Percentiles rank a stretch among this genome's conserved stretches.
phyloP scores from a whole-genome alignment of 192 early-diverging fungal species.

The Backusella australiensis region DNA sequence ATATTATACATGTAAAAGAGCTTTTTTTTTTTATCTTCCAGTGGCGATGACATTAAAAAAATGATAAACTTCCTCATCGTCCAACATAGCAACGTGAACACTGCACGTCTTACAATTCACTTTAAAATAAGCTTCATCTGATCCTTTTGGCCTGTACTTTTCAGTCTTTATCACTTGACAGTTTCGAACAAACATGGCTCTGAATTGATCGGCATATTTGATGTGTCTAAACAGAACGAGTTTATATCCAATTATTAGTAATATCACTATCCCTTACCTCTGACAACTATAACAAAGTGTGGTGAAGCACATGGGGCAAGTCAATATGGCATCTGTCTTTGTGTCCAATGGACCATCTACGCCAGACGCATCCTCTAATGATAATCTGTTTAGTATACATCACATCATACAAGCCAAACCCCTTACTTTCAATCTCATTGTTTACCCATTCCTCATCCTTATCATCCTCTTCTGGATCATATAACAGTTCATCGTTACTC shows the following conservation, averaged over 20 bases:
- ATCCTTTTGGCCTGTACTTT: constrained; percentile 32
- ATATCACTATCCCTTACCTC: constrained; percentile 32
- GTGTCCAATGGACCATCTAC: constrained; percentile 17
- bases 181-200: constrained; percentile 69
- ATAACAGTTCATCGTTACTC: constrained; percentile 51
- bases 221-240: constrained; percentile 45
- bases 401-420: neutral
- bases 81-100: constrained; percentile 61
- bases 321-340: constrained; percentile 54
- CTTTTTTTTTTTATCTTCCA: neutral
- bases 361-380: constrained; percentile 26
- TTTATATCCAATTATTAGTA: neutral
- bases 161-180: constrained; percentile 49
- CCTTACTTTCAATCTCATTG: constrained; percentile 49
- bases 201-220: constrained; percentile 55
- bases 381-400: neutral
- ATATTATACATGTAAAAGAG: too few species aligned
- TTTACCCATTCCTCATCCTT: constrained; percentile 53
- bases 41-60: constrained; percentile 65
- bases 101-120: constrained; percentile 58
- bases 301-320: constrained; percentile 62
- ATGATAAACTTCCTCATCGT: constrained; percentile 67
- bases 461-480: constrained; percentile 55
- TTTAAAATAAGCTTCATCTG: constrained; percentile 43
- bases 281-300: constrained; percentile 61